Percentiles rank a stretch among this genome's conserved stretches.
These are phyloP conservation scores for Solanum peruvianum DNA, from an alignment of 257 asterid genomes.

Conservation along the genomic window DNA sequence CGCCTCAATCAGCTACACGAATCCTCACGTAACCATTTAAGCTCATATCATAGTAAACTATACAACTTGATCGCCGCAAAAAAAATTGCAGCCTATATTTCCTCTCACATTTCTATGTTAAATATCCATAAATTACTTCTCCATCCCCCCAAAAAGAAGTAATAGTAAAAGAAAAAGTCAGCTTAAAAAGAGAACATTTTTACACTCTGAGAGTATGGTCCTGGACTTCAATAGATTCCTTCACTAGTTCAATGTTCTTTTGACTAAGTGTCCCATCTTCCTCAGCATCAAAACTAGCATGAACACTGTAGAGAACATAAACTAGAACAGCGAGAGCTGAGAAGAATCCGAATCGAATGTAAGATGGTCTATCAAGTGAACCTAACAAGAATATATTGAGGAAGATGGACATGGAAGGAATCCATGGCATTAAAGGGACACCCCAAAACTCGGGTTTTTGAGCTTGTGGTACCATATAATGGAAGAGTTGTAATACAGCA, in stretches of 20 bases:
- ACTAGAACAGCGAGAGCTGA: constrained; percentile 50
- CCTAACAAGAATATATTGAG: constrained; percentile 87
- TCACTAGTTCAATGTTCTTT: constrained; percentile 31
- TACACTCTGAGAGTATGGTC: constrained; percentile 38
- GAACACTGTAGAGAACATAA: constrained; percentile 71
- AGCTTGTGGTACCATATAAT: constrained; percentile 57
- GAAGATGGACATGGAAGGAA: constrained; percentile 72
- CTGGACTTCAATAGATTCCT: constrained; percentile 41
- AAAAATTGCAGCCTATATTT: neutral
- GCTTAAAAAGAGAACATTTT: constrained; percentile 4
- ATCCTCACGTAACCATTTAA: neutral
- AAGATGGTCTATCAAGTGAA: constrained; percentile 50
- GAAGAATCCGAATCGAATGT: constrained; percentile 67
- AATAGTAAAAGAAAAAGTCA: neutral
- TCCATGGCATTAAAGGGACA: constrained; percentile 97
- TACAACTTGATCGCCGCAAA: constrained; percentile 1
- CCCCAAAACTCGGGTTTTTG: constrained; percentile 89
- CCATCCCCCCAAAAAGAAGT: neutral
- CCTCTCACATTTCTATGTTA: neutral
- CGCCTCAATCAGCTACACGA: neutral
- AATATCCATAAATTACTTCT: neutral
- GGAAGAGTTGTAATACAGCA: constrained; percentile 42
- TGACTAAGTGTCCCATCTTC: constrained; percentile 46
- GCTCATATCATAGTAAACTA: neutral
- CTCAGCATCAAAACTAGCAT: constrained; percentile 90